Evolutionary conservation across 2,329 filamentous ascomycete species (phyloP).

Genomic region (Colletotrichum destructivum): DNA sequence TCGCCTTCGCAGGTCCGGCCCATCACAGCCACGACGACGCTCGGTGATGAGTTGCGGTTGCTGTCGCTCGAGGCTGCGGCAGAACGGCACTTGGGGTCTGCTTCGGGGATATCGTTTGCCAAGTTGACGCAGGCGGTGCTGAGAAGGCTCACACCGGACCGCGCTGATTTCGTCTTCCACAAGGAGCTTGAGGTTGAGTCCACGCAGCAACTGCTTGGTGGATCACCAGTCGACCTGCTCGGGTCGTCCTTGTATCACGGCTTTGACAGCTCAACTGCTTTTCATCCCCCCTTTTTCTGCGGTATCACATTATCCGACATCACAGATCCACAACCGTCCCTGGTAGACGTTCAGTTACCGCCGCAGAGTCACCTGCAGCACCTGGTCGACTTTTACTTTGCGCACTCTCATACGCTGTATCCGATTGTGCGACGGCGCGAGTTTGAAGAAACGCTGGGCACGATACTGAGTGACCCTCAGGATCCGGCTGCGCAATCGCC

Average conservation of each 20-base stretch:
- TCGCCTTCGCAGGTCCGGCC: constrained; percentile 28
- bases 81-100: constrained; percentile 60
- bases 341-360: constrained; percentile 39
- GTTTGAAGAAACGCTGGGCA: constrained; percentile 51
- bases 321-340: constrained; percentile 44
- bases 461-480: constrained; percentile 39
- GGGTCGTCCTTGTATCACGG: constrained; percentile 44
- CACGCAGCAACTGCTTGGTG: not conserved
- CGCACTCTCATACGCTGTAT: constrained; percentile 63
- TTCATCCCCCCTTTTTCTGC: constrained; percentile 51
- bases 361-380: constrained; percentile 48
- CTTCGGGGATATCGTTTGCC: constrained; percentile 61
- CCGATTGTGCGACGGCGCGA: constrained; percentile 57
- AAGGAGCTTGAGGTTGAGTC: not conserved
- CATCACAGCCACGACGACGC: constrained; percentile 44
- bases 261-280: constrained; percentile 46
- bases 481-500: constrained; percentile 50
- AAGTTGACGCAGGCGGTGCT: constrained; percentile 59
- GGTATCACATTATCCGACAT: constrained; percentile 49
- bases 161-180: constrained; percentile 58
- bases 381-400: constrained; percentile 61
- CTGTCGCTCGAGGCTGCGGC: constrained; percentile 61
- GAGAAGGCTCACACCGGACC: constrained; percentile 58
- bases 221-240: constrained; percentile 45
- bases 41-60: constrained; percentile 53